Evolutionary conservation across 768 basidiomycete species (phyloP), one percentile per base, ranked within the genome.

Genomic region (Russula virescens): DNA sequence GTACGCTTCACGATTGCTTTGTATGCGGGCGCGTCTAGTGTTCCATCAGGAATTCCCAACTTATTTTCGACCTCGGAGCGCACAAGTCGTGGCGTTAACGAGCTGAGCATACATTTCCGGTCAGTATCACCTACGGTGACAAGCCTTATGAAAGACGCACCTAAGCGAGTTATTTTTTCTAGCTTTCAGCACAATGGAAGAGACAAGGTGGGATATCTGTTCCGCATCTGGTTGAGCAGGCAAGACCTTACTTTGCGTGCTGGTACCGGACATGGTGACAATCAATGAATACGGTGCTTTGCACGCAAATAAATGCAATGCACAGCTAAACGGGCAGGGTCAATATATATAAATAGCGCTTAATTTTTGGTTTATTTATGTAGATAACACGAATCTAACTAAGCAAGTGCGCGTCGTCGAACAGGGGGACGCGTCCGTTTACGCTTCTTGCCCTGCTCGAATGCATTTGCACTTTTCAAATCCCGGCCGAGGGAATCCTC

Each of bases 401-500:
- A 75, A 47, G 66, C 73, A 19, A 77, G 69, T 0, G 81, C 78
- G 71, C 77, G 82, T 67, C 90, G 81, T 71, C 85, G 81, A 43
- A 78, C 72, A 9, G 78, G 73, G 42, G 91, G 90, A 74, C 89
- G 89, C 42, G 80, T 79, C 60, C 87, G 86, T 77, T 91, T 97
- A 71, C 89, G 81, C 79, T 92, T 93, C 81, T 94, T 96, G 19
- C 96, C 96, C 51, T 83, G 80, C 28, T 79, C 79, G 69, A 98
- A 99, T 26, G 87, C 86, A 60, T 89, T 90, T 3, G 92, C 96
- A 58, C 78, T 85, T 79, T 92, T 94, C 57, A 88, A 83, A 68
- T 98, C 93, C 63, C 97, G 84, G 31, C 94, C 95, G 2, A 99
- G 80, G 18, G 83, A 74, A 73, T 98, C 97, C 55, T 97, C 94